Conservation (phyloP, 2,329 filamentous ascomycete species). For the Huntiella abstrusa region DNA sequence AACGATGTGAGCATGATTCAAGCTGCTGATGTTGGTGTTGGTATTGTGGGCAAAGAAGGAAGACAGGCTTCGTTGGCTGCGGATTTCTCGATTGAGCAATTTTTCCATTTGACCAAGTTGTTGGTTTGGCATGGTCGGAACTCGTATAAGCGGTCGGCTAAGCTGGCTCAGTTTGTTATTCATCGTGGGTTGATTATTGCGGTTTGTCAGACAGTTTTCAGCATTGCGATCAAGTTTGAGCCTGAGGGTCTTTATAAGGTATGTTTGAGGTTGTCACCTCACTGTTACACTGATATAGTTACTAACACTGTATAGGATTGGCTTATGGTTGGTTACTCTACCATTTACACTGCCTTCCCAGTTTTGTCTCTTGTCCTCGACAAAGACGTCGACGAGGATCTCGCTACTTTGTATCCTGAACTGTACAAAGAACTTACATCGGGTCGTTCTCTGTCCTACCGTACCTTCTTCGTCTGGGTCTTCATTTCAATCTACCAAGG, state of each 20-base stretch:
- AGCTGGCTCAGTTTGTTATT: slow-evolving; percentile 94
- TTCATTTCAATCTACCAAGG: slow-evolving; percentile 90
- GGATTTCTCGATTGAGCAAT: slow-evolving; percentile 92
- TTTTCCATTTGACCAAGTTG: slow-evolving; percentile 84
- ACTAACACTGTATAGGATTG: slow-evolving; percentile 41
- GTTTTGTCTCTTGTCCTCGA: slow-evolving; percentile 90
- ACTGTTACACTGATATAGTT: background rate
- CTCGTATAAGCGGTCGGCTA: slow-evolving; percentile 87
- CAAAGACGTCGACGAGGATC: slow-evolving; percentile 80
- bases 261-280: slow-evolving; percentile 12
- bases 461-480: slow-evolving; percentile 94
- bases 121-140: slow-evolving; percentile 98
- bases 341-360: slow-evolving; percentile 81
- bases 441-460: slow-evolving; percentile 71
- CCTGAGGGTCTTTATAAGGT: slow-evolving; percentile 81
- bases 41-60: slow-evolving; percentile 95
- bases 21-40: slow-evolving; percentile 90
- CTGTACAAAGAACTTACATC: slow-evolving; percentile 93
- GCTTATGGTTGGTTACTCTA: slow-evolving; percentile 92
- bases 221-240: slow-evolving; percentile 79
- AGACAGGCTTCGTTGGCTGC: slow-evolving; percentile 86
- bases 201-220: slow-evolving; percentile 95
- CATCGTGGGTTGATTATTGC: slow-evolving; percentile 89
- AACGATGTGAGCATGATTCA: slow-evolving; percentile 99
- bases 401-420: slow-evolving; percentile 90